Evolutionary conservation across 1,284 basidiomycete genomes (phyloP).

Genomic region (Mrakiaceae sp.): DNA sequence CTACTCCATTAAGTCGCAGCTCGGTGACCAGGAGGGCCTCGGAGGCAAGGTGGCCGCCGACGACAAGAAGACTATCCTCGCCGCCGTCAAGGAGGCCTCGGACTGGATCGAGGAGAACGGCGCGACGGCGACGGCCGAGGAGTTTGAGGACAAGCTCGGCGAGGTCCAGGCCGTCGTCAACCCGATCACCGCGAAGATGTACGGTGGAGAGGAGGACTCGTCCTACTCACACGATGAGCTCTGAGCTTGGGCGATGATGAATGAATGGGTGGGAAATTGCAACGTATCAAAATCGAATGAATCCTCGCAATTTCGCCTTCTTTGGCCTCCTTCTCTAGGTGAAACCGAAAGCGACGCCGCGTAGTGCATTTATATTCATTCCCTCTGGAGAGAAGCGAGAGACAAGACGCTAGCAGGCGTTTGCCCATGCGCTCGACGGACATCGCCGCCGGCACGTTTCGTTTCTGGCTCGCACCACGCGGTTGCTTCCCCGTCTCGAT

Average conservation of each 20-base stretch:
- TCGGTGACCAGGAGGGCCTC: constrained; percentile 75
- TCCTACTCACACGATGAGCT: constrained; percentile 34
- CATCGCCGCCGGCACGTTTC: no score
- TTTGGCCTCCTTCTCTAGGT: no score
- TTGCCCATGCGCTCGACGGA: no score
- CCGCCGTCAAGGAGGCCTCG: constrained; percentile 72
- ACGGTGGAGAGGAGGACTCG: constrained; percentile 38
- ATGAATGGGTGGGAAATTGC: no score
- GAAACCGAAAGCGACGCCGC: no score
- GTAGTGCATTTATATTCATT: no score
- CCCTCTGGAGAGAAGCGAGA: no score
- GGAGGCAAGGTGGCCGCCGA: constrained; percentile 70
- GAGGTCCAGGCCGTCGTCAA: constrained; percentile 60
- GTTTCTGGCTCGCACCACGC: no score
- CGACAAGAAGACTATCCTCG: constrained; percentile 80
- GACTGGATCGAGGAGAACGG: constrained; percentile 84
- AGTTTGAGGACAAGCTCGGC: constrained; percentile 78
- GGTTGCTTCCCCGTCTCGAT: no score
- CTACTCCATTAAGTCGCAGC: constrained; percentile 74
- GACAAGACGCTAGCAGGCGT: no score
- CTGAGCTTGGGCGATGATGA: constrained; percentile 19
- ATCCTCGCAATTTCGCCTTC: no score
- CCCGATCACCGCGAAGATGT: constrained; percentile 71
- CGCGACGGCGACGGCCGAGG: constrained; percentile 64
- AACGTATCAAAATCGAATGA: no score